Conservation (phyloP, 2,329 filamentous ascomycete species). For the Thelonectria olida region DNA sequence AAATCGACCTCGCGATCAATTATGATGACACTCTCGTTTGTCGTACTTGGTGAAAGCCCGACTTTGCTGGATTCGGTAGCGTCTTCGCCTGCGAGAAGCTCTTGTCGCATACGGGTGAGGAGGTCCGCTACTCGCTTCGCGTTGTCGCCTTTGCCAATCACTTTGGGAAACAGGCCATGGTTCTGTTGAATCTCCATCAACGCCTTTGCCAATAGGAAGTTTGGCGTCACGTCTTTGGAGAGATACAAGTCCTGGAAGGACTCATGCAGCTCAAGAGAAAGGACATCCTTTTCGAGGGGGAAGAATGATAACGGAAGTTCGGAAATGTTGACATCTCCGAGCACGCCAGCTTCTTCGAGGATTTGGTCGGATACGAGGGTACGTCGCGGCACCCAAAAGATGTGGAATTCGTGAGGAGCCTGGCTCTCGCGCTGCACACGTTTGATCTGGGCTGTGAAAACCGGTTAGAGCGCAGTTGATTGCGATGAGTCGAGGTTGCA, state of each 20-base stretch:
- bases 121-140: conserved; percentile 89
- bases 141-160: conserved; percentile 95
- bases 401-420: conserved; percentile 93
- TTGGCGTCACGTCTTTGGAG: conserved; percentile 88
- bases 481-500: conserved; percentile 40
- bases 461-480: conserved; percentile 30
- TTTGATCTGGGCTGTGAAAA: conserved; percentile 83
- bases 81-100: conserved; percentile 83
- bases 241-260: conserved; percentile 89
- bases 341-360: conserved; percentile 89
- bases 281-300: conserved; percentile 87
- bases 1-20: conserved; percentile 96
- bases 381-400: conserved; percentile 94
- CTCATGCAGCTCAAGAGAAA: conserved; percentile 90
- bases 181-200: conserved; percentile 94
- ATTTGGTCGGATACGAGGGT: conserved; percentile 92
- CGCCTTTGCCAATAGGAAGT: conserved; percentile 87
- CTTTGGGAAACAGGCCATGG: conserved; percentile 92
- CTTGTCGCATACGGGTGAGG: conserved; percentile 89
- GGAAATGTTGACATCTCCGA: conserved; percentile 89
- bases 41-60: conserved; percentile 84
- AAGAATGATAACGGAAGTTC: conserved; percentile 92
- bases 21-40: conserved; percentile 90
- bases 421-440: conserved; percentile 87
- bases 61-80: conserved; percentile 67